Evolutionary conservation across 768 basidiomycete genomes (phyloP).

Genomic region (Hericium alpestre): DNA sequence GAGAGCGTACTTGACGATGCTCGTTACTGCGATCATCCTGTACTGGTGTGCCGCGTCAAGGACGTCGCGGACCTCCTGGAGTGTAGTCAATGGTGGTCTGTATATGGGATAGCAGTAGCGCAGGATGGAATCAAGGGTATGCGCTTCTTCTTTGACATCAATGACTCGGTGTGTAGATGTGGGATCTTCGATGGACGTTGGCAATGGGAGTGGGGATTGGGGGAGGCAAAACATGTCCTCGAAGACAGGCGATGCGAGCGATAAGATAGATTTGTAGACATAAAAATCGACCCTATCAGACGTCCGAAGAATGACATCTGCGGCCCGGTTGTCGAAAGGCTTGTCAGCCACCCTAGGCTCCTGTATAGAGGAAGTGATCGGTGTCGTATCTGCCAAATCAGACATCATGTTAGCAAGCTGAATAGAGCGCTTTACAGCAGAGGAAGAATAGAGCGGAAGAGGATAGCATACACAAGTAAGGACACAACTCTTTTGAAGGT

Average conservation of each 20-base stretch:
- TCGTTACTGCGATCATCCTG: too few species aligned
- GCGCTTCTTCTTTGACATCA: too few species aligned
- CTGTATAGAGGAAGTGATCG: too few species aligned
- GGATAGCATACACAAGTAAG: neutral
- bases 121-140: too few species aligned
- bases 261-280: constrained; percentile 23
- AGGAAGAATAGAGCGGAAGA: neutral
- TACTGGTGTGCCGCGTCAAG: too few species aligned
- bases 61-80: too few species aligned
- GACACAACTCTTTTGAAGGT: neutral
- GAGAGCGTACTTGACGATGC: too few species aligned
- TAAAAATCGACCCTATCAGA: constrained; percentile 8
- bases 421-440: neutral
- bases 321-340: neutral
- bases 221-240: constrained; percentile 20
- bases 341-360: neutral
- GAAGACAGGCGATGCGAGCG: constrained; percentile 8
- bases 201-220: constrained; percentile 10
- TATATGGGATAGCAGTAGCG: too few species aligned
- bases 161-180: too few species aligned
- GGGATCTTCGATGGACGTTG: neutral
- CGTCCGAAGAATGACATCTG: neutral
- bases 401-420: neutral
- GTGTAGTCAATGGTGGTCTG: too few species aligned
- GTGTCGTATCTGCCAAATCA: neutral